Evolutionary conservation across 345 rosid genomes (phyloP), one percentile per base, ranked within the genome.

Genomic region (Clarkia xantiana): DNA sequence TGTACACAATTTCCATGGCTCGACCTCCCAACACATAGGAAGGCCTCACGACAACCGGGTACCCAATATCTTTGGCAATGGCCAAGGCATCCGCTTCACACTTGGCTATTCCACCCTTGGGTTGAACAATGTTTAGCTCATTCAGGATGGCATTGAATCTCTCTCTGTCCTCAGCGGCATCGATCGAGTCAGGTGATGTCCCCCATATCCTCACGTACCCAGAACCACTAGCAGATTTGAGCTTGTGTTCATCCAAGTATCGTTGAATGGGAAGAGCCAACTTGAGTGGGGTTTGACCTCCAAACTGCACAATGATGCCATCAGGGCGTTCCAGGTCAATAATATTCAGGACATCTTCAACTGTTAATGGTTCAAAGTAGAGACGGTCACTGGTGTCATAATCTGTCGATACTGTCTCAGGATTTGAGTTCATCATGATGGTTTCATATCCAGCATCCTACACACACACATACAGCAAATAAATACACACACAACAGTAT

Each of bases 381-480:
- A 91, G 94, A 61, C 98, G 81, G 49, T 86, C 84, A 40, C 98
- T 91, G 39, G 96, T 91, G 62, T 91, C 96, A 57, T 91, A 91
- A 68, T 86, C 98, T 10, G 96, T 83, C 44, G 94, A 86, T 47
- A 84, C 98, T 2, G 98, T 86, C 62, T 91, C 98, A 41, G 98
- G 98, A 64, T 91, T 91, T 42, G 96, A 86, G 65, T 91, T 91
- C 90, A 91, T 75, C 98, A 86, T 86, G 62, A 91, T 84, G 54
- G 98, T 91, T 77, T 91, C 98, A 63, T 68, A 91, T 68, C 94
- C 94, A 38, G 95, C 97, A 67, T 74, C 71, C 97, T 90, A 86
- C 66, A 74, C 42, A 86, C 66, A 74, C 42, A 42, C 22, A 44
- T 49, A 14, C 22, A 44, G 11, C 10, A 11, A 14, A 45, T 7